Evolutionary conservation across 371 early-diverging fungal genomes (phyloP).

Genomic region (Circinella minor): DNA sequence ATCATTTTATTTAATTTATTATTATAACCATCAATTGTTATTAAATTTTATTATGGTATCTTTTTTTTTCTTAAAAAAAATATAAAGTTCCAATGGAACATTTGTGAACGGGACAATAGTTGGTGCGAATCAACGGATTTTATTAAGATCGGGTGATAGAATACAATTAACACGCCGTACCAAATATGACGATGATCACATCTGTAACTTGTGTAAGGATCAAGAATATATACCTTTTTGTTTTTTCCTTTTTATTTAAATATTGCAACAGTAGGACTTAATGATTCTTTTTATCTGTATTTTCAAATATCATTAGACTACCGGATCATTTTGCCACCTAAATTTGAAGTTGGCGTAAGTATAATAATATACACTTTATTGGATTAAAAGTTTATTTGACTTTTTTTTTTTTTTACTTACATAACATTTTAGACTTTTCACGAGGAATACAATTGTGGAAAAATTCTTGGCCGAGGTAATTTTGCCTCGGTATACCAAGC

Average conservation of each 20-base stretch:
- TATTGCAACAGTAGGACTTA: constrained; percentile 1
- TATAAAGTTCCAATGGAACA: constrained; percentile 75
- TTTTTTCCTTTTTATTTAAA: background rate
- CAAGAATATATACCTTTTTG: no score
- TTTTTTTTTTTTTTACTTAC: no score
- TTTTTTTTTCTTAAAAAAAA: constrained; percentile 15
- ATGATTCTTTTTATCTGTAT: constrained; percentile 23
- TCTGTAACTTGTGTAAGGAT: constrained; percentile 35
- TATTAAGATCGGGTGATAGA: constrained; percentile 66
- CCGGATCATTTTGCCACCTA: constrained; percentile 27
- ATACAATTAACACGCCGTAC: constrained; percentile 62
- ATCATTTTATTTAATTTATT: no score
- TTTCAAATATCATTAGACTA: constrained; percentile 22
- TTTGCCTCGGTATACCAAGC: constrained; percentile 67
- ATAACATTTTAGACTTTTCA: constrained; percentile 67
- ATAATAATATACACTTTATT: no score
- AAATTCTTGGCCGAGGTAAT: constrained; percentile 62
- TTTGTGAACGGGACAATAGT: constrained; percentile 67
- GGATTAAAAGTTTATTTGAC: no score
- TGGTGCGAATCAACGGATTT: constrained; percentile 42
- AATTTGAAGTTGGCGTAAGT: constrained; percentile 31
- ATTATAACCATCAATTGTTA: no score
- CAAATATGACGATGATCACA: constrained; percentile 21
- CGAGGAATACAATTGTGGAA: constrained; percentile 52
- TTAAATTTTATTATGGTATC: no score